Conservation (phyloP, 805 yeast species). For the Kurtzmaniella fragi region DNA sequence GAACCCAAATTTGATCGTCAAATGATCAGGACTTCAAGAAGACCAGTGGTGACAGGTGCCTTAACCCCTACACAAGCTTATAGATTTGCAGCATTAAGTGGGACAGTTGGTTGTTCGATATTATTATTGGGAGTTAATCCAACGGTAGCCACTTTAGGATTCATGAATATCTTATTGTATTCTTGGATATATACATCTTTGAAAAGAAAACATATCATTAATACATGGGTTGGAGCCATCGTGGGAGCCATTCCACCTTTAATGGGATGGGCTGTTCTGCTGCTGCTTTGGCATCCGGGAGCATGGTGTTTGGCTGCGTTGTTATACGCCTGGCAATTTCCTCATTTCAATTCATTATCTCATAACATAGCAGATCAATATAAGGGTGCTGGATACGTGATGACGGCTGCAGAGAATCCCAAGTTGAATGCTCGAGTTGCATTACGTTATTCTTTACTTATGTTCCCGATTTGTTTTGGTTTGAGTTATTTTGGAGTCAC, state of each 20-base stretch:
- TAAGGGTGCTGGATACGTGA: slow-evolving; percentile 90
- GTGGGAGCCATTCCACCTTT: slow-evolving; percentile 98
- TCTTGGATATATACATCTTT: slow-evolving; percentile 89
- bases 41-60: slow-evolving; percentile 87
- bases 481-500: slow-evolving; percentile 74
- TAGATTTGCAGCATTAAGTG: slow-evolving; percentile 70
- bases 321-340: slow-evolving; percentile 97
- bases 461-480: slow-evolving; percentile 92
- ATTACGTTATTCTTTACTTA: slow-evolving; percentile 78
- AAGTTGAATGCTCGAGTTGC: slow-evolving; percentile 90
- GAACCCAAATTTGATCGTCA: slow-evolving; percentile 84
- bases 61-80: slow-evolving; percentile 75
- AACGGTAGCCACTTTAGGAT: slow-evolving; percentile 77
- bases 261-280: slow-evolving; percentile 97
- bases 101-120: slow-evolving; percentile 62
- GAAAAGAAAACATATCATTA: slow-evolving; percentile 76
- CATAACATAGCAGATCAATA: slow-evolving; percentile 87
- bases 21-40: slow-evolving; percentile 81
- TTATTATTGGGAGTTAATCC: slow-evolving; percentile 81
- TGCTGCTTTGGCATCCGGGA: slow-evolving; percentile 76
- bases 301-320: slow-evolving; percentile 92
- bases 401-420: slow-evolving; percentile 94
- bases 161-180: slow-evolving; percentile 72
- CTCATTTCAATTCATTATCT: slow-evolving; percentile 90
- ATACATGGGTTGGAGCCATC: slow-evolving; percentile 98